These are phyloP conservation scores for Geopyxis carbonaria DNA, from an alignment of 495 filamentous ascomycete genomes.

Conservation along the genomic window DNA sequence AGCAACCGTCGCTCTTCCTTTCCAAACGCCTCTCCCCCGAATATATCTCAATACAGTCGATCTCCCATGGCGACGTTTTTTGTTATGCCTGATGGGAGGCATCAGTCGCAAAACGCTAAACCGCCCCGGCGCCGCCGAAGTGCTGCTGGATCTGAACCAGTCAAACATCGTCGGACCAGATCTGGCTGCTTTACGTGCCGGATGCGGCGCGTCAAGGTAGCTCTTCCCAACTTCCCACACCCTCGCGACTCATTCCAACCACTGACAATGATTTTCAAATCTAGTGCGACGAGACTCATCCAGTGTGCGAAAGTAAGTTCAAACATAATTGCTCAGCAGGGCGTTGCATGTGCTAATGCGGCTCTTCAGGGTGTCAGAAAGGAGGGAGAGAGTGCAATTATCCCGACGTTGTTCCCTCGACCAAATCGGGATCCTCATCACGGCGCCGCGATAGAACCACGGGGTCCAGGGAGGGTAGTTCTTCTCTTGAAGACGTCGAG, in stretches of 20 bases:
- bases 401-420: constrained; percentile 19
- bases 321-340: not conserved
- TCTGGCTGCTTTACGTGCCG: constrained; percentile 93
- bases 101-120: not conserved
- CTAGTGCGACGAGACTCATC: constrained; percentile 72
- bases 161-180: constrained; percentile 84
- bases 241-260: constrained; percentile 1
- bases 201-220: constrained; percentile 71
- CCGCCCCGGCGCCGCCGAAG: constrained; percentile 39
- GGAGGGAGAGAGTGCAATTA: constrained; percentile 25
- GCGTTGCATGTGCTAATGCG: not conserved
- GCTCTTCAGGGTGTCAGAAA: constrained; percentile 24
- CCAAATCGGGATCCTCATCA: constrained; percentile 16
- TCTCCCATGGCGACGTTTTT: not conserved
- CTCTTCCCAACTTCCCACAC: constrained; percentile 9
- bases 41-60: not conserved
- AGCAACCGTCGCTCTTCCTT: not conserved
- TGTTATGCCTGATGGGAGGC: not conserved
- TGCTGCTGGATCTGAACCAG: constrained; percentile 49
- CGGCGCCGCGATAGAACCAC: constrained; percentile 15
- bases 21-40: not conserved
- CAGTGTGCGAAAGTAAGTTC: constrained; percentile 64
- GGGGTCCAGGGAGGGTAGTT: constrained; percentile 24
- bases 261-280: constrained; percentile 1
- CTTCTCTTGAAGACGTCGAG: constrained; percentile 24